Conservation (phyloP, 176 grass and related monocot genomes). For the Aegilops sharonensis region DNA sequence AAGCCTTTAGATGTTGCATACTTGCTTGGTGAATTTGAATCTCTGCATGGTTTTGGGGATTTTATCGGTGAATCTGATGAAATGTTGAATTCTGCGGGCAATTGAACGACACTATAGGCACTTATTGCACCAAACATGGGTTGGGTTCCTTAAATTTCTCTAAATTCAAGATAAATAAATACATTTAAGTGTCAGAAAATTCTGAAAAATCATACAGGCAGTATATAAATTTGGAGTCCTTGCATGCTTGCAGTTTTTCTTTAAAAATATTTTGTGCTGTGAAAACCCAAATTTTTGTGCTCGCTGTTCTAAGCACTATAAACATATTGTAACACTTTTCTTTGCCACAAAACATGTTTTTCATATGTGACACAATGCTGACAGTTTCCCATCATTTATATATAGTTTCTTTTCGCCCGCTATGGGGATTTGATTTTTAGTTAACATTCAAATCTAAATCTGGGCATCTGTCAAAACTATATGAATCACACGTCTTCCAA, state of each 20-base stretch:
- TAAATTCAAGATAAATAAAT: neutral
- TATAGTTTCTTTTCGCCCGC: neutral
- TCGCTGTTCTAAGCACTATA: neutral
- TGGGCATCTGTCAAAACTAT: too few relatives aligned
- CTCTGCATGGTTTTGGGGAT: neutral
- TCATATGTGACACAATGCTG: too few relatives aligned
- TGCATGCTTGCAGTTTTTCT: neutral
- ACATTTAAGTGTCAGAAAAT: neutral
- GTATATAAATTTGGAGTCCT: neutral
- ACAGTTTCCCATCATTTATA: too few relatives aligned
- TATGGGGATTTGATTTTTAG: neutral
- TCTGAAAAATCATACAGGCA: neutral
- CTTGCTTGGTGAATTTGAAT: conserved; percentile 31
- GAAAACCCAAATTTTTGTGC: neutral
- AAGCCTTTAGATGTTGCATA: conserved; percentile 5
- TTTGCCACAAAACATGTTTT: too few relatives aligned
- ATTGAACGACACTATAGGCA: neutral
- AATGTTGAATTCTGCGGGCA: neutral
- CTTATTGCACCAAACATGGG: neutral
- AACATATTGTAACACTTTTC: neutral
- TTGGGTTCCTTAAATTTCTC: neutral
- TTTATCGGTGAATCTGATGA: neutral
- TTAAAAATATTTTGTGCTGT: neutral
- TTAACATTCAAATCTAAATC: neutral
- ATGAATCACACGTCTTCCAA: neutral